Conservation (phyloP, 139 green algal genomes). For the Asterochloris sp. region DNA sequence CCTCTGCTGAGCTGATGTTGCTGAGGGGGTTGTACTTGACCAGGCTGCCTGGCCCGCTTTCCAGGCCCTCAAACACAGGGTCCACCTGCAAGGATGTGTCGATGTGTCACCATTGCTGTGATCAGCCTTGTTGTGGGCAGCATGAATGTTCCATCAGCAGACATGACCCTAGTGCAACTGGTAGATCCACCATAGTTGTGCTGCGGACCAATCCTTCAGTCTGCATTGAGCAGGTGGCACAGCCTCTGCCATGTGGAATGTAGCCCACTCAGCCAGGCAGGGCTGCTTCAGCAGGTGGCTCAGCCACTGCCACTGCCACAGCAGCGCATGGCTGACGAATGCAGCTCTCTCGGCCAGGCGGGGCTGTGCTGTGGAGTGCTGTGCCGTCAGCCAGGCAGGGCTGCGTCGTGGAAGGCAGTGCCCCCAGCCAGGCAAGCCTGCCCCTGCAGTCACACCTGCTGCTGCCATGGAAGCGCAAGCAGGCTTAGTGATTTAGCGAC, state of each 20-base stretch:
- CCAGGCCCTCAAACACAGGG: constrained; percentile 87
- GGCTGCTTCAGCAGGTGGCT: no score
- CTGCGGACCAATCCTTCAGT: not conserved
- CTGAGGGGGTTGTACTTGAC: constrained; percentile 99
- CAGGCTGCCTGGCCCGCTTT: constrained; percentile 75
- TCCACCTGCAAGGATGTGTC: constrained; percentile 69
- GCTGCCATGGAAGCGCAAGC: no score
- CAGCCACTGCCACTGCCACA: no score
- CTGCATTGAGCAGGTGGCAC: not conserved
- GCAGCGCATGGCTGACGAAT: no score
- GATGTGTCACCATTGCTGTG: not conserved
- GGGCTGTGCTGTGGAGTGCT: no score
- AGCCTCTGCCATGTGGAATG: not conserved
- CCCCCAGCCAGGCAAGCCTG: no score
- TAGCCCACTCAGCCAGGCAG: no score
- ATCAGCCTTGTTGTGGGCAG: not conserved
- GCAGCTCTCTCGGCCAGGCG: no score
- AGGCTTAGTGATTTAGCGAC: no score
- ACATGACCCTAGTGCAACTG: not conserved
- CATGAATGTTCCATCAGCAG: not conserved
- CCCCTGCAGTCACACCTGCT: no score
- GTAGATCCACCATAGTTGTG: not conserved
- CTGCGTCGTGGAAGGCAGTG: no score
- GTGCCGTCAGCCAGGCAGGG: no score
- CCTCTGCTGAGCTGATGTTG: constrained; percentile 81